Percentiles rank a stretch among this genome's conserved stretches.
phyloP scores from a whole-genome alignment of 108 stramenopile species.

The Epipyxis sp. region DNA sequence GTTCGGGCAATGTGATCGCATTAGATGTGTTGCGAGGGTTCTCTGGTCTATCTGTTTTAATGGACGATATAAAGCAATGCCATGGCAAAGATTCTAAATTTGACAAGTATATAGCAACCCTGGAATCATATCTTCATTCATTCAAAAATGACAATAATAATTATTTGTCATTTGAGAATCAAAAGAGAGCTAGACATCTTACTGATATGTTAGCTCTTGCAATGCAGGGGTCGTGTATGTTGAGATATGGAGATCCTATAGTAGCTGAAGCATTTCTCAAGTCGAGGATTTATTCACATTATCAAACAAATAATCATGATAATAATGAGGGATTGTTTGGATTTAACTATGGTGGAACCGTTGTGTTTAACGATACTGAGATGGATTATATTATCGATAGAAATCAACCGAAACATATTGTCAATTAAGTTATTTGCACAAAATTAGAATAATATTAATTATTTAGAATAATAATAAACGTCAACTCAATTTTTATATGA shows the following conservation, averaged over 20 bases:
- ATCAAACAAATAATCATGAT: not conserved
- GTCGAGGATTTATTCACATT: not conserved
- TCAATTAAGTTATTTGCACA: not conserved
- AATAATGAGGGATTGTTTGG: not conserved
- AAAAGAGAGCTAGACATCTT: not conserved
- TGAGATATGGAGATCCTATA: not conserved
- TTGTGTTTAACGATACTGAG: not conserved
- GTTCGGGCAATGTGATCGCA: constrained; percentile 37
- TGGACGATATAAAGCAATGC: not conserved
- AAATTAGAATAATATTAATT: not conserved
- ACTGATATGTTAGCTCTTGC: constrained; percentile 12
- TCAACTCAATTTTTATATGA: no score
- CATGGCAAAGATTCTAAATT: constrained; percentile 17
- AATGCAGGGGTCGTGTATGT: constrained; percentile 3
- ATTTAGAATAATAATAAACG: no score
- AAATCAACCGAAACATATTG: not conserved
- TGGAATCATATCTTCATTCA: not conserved
- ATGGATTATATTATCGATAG: not conserved
- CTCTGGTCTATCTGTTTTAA: not conserved
- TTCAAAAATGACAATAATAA: not conserved
- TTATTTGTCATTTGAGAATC: not conserved
- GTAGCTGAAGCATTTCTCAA: not conserved
- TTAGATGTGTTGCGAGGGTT: constrained; percentile 35
- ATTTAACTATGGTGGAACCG: not conserved
- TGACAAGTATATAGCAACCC: not conserved